Evolutionary conservation across 805 yeast species (phyloP).

Genomic region (Yarrowia divulgata): DNA sequence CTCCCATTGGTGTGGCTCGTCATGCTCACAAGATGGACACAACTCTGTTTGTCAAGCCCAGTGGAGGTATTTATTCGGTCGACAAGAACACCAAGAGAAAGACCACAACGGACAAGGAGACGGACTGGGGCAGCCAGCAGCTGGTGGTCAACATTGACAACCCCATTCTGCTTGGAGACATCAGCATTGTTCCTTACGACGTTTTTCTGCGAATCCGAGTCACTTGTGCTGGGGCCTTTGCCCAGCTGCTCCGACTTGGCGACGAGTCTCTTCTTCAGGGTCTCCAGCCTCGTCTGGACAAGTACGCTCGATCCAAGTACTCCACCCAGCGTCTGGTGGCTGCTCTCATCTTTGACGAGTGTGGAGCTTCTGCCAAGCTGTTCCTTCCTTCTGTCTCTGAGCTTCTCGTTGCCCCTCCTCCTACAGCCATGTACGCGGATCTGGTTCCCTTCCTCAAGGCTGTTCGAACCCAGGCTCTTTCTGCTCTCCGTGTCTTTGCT

Average conservation of each 20-base stretch:
- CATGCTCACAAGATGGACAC: constrained; percentile 85
- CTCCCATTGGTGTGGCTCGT: constrained; percentile 94
- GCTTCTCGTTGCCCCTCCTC: constrained; percentile 8
- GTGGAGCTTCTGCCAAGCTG: constrained; percentile 43
- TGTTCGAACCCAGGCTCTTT: constrained; percentile 85
- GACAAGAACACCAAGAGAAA: constrained; percentile 35
- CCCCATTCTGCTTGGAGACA: constrained; percentile 90
- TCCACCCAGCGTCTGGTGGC: constrained; percentile 81
- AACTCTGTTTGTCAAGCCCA: constrained; percentile 76
- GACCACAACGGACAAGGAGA: constrained; percentile 21
- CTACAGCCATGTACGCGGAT: constrained; percentile 68
- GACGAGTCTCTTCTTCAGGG: constrained; percentile 40
- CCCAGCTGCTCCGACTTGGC: constrained; percentile 54
- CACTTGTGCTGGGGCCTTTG: constrained; percentile 77
- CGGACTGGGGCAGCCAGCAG: constrained; percentile 37
- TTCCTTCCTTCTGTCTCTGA: not conserved
- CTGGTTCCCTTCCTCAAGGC: constrained; percentile 85
- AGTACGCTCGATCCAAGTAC: constrained; percentile 64
- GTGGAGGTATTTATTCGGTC: constrained; percentile 59
- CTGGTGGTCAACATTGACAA: constrained; percentile 80
- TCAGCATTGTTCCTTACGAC: constrained; percentile 79
- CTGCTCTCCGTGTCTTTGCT: constrained; percentile 76
- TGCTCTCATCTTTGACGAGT: constrained; percentile 76
- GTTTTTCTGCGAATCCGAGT: constrained; percentile 76
- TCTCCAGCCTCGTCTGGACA: constrained; percentile 44